Evolutionary conservation across 352 stramenopile genomes (phyloP).

Genomic region (Phytophthora cactorum): DNA sequence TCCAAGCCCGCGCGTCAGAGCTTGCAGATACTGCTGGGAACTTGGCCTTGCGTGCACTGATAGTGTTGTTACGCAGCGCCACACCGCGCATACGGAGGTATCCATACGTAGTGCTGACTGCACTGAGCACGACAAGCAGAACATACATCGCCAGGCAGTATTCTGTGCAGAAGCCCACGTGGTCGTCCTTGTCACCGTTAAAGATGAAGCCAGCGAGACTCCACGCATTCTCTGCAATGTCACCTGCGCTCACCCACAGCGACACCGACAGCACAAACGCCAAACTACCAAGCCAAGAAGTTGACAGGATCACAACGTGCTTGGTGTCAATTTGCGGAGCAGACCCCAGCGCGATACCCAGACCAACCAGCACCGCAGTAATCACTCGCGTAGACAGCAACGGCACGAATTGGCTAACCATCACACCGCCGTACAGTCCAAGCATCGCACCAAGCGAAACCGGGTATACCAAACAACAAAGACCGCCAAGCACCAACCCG

Average conservation of each 20-base stretch:
- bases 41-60: constrained; percentile 42
- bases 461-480: constrained; percentile 67
- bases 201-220: constrained; percentile 72
- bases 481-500: constrained; percentile 70
- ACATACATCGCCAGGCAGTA: constrained; percentile 72
- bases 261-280: constrained; percentile 76
- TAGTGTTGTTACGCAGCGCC: constrained; percentile 34
- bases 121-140: constrained; percentile 51
- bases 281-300: constrained; percentile 67
- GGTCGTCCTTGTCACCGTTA: constrained; percentile 49
- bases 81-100: constrained; percentile 52
- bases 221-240: constrained; percentile 73
- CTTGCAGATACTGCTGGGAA: constrained; percentile 74
- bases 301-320: constrained; percentile 72
- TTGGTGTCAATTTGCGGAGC: constrained; percentile 49
- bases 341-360: constrained; percentile 53
- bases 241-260: constrained; percentile 66
- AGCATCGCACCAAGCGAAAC: constrained; percentile 68
- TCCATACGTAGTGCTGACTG: constrained; percentile 46
- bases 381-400: constrained; percentile 67
- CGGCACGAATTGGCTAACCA: constrained; percentile 73
- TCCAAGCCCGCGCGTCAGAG: constrained; percentile 79
- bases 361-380: constrained; percentile 47
- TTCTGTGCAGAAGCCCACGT: constrained; percentile 60
- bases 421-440: constrained; percentile 66